These are phyloP conservation scores for Penicillium expansum DNA, from an alignment of 2,329 filamentous ascomycete species.

Conservation along the genomic window DNA sequence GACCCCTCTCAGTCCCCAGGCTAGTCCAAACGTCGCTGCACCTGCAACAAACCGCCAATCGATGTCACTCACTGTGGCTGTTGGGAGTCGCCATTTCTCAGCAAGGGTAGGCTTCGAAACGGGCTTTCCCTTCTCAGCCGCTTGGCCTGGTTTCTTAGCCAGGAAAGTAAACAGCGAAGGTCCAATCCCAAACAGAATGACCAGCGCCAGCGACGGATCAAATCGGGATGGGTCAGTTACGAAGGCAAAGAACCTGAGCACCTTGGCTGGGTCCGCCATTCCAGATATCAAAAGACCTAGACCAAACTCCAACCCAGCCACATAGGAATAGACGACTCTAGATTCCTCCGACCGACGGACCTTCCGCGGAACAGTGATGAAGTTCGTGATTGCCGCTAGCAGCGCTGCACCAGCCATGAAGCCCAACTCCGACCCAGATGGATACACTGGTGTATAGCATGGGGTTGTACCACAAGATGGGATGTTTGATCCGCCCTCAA, in stretches of 20 bases:
- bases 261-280: conserved; percentile 52
- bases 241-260: conserved; percentile 50
- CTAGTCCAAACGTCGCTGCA: conserved; percentile 49
- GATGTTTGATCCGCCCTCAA: conserved; percentile 37
- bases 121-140: conserved; percentile 23
- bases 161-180: conserved; percentile 45
- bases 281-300: conserved; percentile 52
- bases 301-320: conserved; percentile 51
- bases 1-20: conserved; percentile 52
- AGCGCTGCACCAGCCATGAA: conserved; percentile 35
- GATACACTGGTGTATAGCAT: conserved; percentile 50
- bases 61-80: conserved; percentile 46
- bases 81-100: conserved; percentile 45
- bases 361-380: conserved; percentile 32
- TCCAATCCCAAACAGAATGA: conserved; percentile 51
- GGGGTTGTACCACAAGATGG: conserved; percentile 41
- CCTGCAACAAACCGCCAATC: conserved; percentile 51
- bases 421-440: conserved; percentile 34
- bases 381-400: conserved; percentile 33
- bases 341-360: conserved; percentile 33
- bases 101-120: conserved; percentile 41
- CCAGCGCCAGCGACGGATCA: conserved; percentile 51
- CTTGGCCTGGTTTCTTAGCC: conserved; percentile 29
- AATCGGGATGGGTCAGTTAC: conserved; percentile 44
- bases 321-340: conserved; percentile 41